These are phyloP conservation scores for Monosporozyma siamensis DNA, from an alignment of 805 yeast species.

Conservation along the genomic window DNA sequence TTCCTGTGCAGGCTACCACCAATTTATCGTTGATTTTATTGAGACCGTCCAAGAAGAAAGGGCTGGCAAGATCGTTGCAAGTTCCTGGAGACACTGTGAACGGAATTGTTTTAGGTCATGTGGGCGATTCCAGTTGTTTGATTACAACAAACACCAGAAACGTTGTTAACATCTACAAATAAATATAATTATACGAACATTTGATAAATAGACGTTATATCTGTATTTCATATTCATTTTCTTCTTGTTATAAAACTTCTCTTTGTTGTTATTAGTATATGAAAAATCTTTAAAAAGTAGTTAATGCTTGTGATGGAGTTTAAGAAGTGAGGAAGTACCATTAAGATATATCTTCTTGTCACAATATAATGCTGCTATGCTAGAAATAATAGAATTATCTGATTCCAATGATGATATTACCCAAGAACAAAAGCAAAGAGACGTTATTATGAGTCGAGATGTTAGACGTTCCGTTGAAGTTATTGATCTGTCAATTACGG, in stretches of 20 bases:
- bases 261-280: too few relatives aligned
- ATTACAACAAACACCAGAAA: neutral
- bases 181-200: too few relatives aligned
- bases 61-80: neutral
- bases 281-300: too few relatives aligned
- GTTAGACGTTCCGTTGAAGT: neutral
- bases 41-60: neutral
- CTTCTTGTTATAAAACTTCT: too few relatives aligned
- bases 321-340: too few relatives aligned
- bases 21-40: conserved; percentile 13
- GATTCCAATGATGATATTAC: conserved; percentile 1
- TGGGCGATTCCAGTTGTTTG: neutral
- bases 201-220: too few relatives aligned
- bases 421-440: neutral
- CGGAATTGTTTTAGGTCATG: neutral
- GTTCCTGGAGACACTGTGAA: neutral
- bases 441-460: neutral
- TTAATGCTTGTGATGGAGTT: too few relatives aligned
- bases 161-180: conserved; percentile 3
- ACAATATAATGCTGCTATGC: conserved; percentile 4
- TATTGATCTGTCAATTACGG: conserved; percentile 1
- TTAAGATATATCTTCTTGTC: too few relatives aligned
- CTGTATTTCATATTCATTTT: too few relatives aligned
- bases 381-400: conserved; percentile 5
- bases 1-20: conserved; percentile 15